Evolutionary conservation across 306 rosid species (phyloP), one percentile per base, ranked within the genome.

Genomic region (Quercus cerris): DNA sequence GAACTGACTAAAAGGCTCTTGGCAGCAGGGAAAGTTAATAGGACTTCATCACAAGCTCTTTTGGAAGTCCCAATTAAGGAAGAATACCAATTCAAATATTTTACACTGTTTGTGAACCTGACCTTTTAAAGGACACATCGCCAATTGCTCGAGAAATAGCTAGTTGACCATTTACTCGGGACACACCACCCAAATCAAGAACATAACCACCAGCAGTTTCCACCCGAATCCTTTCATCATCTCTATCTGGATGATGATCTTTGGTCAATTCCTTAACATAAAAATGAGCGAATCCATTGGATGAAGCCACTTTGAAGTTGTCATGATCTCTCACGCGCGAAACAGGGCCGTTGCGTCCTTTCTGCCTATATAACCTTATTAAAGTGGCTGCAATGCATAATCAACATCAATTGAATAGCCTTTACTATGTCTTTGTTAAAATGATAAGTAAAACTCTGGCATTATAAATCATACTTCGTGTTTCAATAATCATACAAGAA

Each of bases 191-290:
- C 96, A 95, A 90, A 80, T 89, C 88, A 78, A 85, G 71, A 88
- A 95, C 97, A 81, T 85, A 93, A 69, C 99, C 99, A 84, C 99
- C 99, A 80, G 99, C 93, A 80, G 86, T 86, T 90, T 95, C 99
- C 83, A 95, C 97, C 81, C 98, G 81, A 78, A 71, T 72, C 88
- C 86, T 90, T 90, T 95, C 99, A 81, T 93, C 98, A 56, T 87
- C 93, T 87, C 99, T 90, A 75, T 95, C 90, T 11, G 98, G 96
- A 83, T 91, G 99, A 85, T 95, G 99, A 90, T 95, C 98, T 19
- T 88, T 93, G 58, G 99, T 95, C 86, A 95, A 86, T 74, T 95
- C 99, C 89, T 90, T 89, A 33, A 90, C 99, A 54, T 85, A 85
- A 84, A 91, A 89, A 85, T 88, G 93, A 63, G 79, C 74, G 68